A percentile compares a stretch with the other conserved stretches of the same genome.
phyloP scores from a whole-genome alignment of 176 grass and related monocot species.

The Phyllostachys edulis region DNA sequence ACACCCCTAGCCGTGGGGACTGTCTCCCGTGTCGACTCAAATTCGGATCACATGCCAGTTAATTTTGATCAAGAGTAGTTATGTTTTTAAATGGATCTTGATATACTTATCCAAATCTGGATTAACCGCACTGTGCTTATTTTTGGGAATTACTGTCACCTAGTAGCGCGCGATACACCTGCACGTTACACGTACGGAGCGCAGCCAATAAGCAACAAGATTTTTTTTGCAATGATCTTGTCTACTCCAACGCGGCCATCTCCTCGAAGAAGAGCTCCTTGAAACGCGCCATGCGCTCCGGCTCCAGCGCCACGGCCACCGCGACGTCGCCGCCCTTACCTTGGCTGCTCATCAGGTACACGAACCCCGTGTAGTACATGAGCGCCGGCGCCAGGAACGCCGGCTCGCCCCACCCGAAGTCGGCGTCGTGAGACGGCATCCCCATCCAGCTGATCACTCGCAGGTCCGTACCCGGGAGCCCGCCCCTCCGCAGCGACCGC shows the following conservation, averaged over 20 bases:
- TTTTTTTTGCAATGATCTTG: too few species aligned
- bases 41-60: too few species aligned
- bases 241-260: slow-evolving; percentile 10
- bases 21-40: too few species aligned
- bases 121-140: too few species aligned
- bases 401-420: slow-evolving; percentile 63
- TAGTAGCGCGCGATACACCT: too few species aligned
- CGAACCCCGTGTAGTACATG: slow-evolving; percentile 43
- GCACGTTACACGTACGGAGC: too few species aligned
- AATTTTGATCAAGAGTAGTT: too few species aligned
- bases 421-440: slow-evolving; percentile 54
- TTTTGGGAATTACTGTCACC: too few species aligned
- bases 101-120: too few species aligned
- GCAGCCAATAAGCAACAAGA: too few species aligned
- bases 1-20: too few species aligned
- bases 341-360: slow-evolving; percentile 42
- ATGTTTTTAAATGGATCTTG: too few species aligned
- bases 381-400: slow-evolving; percentile 41
- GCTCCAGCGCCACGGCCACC: slow-evolving; percentile 45
- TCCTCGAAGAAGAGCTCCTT: slow-evolving; percentile 53
- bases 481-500: slow-evolving; percentile 4
- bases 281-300: slow-evolving; percentile 38
- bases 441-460: slow-evolving; percentile 56
- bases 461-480: slow-evolving; percentile 32
- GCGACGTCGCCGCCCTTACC: slow-evolving; percentile 43